Evolutionary conservation across 345 rosid genomes (phyloP).

Genomic region (Linum trigynum): DNA sequence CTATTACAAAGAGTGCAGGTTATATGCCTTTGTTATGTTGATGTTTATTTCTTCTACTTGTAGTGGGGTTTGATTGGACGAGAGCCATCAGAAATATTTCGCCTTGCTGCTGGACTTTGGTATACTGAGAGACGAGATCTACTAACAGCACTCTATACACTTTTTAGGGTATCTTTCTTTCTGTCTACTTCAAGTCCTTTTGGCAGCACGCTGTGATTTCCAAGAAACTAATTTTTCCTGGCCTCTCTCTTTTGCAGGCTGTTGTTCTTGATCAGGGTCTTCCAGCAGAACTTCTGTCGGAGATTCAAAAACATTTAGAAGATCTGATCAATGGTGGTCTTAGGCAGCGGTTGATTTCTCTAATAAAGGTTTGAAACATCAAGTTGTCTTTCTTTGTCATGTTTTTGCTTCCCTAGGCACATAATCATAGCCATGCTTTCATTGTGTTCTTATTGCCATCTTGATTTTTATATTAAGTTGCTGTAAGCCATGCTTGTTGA

Average conservation of each 20-base stretch:
- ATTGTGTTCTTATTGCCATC: too few species aligned
- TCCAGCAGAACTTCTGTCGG: constrained; percentile 62
- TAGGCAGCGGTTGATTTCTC: constrained; percentile 63
- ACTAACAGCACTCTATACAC: constrained; percentile 59
- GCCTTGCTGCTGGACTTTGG: constrained; percentile 93
- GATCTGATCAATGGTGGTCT: constrained; percentile 66
- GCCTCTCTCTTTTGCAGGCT: constrained; percentile 44
- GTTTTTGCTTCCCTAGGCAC: not conserved
- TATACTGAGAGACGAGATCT: constrained; percentile 85
- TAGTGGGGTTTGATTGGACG: constrained; percentile 90
- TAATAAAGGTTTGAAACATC: constrained; percentile 51
- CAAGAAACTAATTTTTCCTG: not conserved
- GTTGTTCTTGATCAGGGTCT: constrained; percentile 79
- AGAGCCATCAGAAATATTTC: constrained; percentile 63
- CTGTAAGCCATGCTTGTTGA: too few species aligned
- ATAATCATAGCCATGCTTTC: not conserved
- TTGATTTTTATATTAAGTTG: too few species aligned
- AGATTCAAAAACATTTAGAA: constrained; percentile 68
- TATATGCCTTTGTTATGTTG: constrained; percentile 5
- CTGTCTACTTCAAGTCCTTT: constrained; percentile 6
- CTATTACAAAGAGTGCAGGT: not conserved
- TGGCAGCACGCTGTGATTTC: constrained; percentile 8
- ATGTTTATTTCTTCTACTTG: constrained; percentile 11
- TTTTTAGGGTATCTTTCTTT: constrained; percentile 52
- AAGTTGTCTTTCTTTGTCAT: not conserved